Conservation (phyloP, 2,329 filamentous ascomycete genomes). For the Fusarium kyushuense region DNA sequence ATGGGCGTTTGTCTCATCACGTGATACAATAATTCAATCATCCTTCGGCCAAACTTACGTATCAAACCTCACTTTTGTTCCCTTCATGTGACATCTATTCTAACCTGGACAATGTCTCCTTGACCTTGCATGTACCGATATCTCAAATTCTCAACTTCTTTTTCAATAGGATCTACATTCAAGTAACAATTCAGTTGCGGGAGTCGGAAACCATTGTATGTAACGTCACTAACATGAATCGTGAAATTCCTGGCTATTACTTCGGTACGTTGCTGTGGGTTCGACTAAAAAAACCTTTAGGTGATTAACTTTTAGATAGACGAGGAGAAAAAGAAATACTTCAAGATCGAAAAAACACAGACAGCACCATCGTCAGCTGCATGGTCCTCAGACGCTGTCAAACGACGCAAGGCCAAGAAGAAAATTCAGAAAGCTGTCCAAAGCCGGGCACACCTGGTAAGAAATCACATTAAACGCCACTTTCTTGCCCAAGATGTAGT, state of each 20-base stretch:
- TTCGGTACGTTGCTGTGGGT: slow-evolving; percentile 57
- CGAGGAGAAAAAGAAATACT: slow-evolving; percentile 72
- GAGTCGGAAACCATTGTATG: too few relatives aligned
- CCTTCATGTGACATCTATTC: too few relatives aligned
- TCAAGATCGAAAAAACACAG: slow-evolving; percentile 72
- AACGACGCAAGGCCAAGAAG: slow-evolving; percentile 64
- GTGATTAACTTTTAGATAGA: slow-evolving; percentile 53
- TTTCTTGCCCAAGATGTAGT: slow-evolving; percentile 53
- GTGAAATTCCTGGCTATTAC: slow-evolving; percentile 66
- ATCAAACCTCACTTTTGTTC: background rate
- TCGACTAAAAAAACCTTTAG: background rate
- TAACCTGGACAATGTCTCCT: too few relatives aligned
- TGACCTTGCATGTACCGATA: too few relatives aligned
- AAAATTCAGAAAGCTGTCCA: slow-evolving; percentile 47
- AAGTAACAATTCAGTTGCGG: too few relatives aligned
- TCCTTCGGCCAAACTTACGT: background rate
- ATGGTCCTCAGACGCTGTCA: slow-evolving; percentile 71
- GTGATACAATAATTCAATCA: too few relatives aligned
- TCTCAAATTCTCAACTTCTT: background rate
- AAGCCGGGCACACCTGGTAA: slow-evolving; percentile 49
- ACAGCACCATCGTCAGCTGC: slow-evolving; percentile 62
- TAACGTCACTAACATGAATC: slow-evolving; percentile 47
- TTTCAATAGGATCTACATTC: background rate
- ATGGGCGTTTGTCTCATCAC: too few relatives aligned
- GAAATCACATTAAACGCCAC: slow-evolving; percentile 56